Conservation (phyloP, 305 asterid species). For the Solanum hybrid region DNA sequence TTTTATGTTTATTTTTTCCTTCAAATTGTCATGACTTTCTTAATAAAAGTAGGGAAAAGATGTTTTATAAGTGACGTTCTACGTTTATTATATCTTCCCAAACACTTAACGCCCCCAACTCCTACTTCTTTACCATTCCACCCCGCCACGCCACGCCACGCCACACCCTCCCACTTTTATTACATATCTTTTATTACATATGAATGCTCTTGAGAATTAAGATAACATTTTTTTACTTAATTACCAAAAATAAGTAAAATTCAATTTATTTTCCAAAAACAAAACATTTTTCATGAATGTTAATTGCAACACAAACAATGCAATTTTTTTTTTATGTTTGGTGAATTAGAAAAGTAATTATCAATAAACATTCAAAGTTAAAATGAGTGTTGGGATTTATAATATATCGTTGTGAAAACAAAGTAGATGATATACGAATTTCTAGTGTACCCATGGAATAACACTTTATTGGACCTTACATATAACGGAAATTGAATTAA, state of each 20-base stretch:
- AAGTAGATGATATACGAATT: neutral
- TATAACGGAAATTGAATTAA: neutral
- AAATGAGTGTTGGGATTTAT: neutral
- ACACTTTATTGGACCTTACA: neutral
- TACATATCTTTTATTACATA: too few relatives aligned
- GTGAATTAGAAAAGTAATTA: neutral
- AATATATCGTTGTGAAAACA: neutral
- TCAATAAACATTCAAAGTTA: too few relatives aligned
- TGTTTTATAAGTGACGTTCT: neutral
- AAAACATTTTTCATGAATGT: neutral
- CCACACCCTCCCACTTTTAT: neutral
- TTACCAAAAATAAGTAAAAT: neutral
- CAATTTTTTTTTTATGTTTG: neutral
- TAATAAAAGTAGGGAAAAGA: too few relatives aligned
- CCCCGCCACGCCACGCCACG: too few relatives aligned
- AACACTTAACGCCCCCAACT: neutral
- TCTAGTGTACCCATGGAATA: neutral
- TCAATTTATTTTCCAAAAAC: neutral
- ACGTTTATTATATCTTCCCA: too few relatives aligned
- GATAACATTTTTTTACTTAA: neutral
- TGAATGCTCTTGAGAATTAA: neutral
- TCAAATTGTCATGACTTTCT: neutral
- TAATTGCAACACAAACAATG: neutral
- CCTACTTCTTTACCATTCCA: too few relatives aligned
- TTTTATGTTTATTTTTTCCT: neutral